Conservation (phyloP, 2,329 filamentous ascomycete genomes). For the Uncinocarpus reesii region DNA sequence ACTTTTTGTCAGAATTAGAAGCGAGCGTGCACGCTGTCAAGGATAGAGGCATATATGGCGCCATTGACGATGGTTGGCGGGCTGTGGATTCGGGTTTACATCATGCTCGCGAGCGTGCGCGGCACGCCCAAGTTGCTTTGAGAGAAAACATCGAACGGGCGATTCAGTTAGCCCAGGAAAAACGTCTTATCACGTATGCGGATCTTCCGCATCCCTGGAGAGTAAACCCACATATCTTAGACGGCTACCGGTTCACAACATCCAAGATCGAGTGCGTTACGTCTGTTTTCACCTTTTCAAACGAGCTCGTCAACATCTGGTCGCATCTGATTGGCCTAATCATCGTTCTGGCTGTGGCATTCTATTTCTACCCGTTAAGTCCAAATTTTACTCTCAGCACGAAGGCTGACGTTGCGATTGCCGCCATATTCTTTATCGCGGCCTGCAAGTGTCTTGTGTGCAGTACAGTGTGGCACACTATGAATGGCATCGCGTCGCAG, state of each 20-base stretch:
- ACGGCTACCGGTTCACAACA: conserved; percentile 87
- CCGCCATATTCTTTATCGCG: conserved; percentile 89
- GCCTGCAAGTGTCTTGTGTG: conserved; percentile 91
- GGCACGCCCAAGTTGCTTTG: conserved; percentile 67
- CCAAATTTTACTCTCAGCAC: conserved; percentile 78
- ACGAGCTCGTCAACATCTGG: conserved; percentile 97
- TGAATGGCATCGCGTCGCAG: conserved; percentile 91
- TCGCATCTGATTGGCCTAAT: conserved; percentile 84
- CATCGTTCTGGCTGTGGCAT: conserved; percentile 75
- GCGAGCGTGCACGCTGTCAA: conserved; percentile 66
- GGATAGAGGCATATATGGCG: conserved; percentile 63
- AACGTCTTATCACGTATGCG: conserved; percentile 77
- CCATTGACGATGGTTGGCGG: conserved; percentile 68
- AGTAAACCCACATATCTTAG: conserved; percentile 84
- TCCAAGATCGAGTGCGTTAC: conserved; percentile 80
- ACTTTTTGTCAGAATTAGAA: conserved; percentile 78
- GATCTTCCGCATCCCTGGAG: conserved; percentile 87
- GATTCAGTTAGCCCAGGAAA: conserved; percentile 61
- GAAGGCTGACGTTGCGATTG: conserved; percentile 80
- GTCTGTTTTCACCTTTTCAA: conserved; percentile 74
- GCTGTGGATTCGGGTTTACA: conserved; percentile 71
- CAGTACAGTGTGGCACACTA: conserved; percentile 95
- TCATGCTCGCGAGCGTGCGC: conserved; percentile 66
- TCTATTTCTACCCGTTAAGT: conserved; percentile 90
- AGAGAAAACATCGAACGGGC: conserved; percentile 78